A percentile compares a stretch with the other conserved stretches of the same genome.
Conservation (phyloP, 305 asterid species). For the Nicotiana rustica region DNA sequence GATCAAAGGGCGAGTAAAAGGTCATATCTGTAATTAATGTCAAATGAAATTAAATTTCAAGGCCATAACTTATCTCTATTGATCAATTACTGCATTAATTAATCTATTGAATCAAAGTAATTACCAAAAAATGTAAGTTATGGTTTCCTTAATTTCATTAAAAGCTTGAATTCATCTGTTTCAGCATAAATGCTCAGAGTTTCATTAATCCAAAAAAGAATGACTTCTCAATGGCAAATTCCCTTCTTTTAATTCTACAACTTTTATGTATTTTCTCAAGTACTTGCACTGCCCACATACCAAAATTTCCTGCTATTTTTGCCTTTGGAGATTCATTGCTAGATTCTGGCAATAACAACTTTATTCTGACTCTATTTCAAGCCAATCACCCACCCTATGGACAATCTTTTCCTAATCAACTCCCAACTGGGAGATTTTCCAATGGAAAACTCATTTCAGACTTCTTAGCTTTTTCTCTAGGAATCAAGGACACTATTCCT, state of each 20-base stretch:
- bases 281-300: background rate
- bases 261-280: background rate
- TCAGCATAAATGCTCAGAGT: background rate
- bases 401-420: slow-evolving; percentile 36
- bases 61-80: background rate
- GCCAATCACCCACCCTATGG: slow-evolving; percentile 50
- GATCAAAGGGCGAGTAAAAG: no score
- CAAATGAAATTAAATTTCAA: background rate
- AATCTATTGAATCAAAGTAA: background rate
- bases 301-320: slow-evolving; percentile 34
- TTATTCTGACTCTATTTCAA: slow-evolving; percentile 35
- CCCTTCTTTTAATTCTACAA: background rate
- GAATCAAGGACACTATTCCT: slow-evolving; percentile 42
- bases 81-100: background rate
- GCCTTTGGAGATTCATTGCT: slow-evolving; percentile 45
- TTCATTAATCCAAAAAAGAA: background rate
- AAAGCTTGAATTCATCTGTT: background rate
- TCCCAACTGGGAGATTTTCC: slow-evolving; percentile 47
- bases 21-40: background rate
- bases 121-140: background rate
- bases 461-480: slow-evolving; percentile 37
- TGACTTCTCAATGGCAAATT: slow-evolving; percentile 31
- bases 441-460: slow-evolving; percentile 50
- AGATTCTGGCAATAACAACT: slow-evolving; percentile 51
- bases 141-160: background rate